Percentiles rank a stretch among this genome's conserved stretches.
Conservation (phyloP, 108 stramenopile species). For the Nitzschia sp. region DNA sequence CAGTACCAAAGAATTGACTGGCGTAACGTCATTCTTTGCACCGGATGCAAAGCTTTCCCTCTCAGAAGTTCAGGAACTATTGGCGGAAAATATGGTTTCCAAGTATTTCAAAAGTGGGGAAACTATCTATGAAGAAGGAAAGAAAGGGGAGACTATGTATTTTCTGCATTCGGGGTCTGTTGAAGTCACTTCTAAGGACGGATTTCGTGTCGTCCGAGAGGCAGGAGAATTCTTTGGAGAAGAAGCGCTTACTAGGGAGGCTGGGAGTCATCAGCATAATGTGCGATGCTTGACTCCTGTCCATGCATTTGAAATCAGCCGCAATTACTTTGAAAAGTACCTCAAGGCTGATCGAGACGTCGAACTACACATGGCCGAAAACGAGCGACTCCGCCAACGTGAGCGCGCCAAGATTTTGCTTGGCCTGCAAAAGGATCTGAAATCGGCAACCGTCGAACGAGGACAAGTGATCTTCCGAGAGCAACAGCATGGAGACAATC, state of each 20-base stretch:
- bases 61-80: constrained; percentile 47
- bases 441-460: constrained; percentile 9
- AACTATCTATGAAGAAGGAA: constrained; percentile 52
- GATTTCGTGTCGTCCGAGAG: constrained; percentile 37
- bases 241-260: constrained; percentile 43
- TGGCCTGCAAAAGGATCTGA: constrained; percentile 39
- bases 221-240: constrained; percentile 68
- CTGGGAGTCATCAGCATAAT: constrained; percentile 19
- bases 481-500: constrained; percentile 31
- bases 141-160: constrained; percentile 61
- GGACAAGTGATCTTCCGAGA: constrained; percentile 42
- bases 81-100: constrained; percentile 63
- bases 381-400: constrained; percentile 3
- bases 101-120: constrained; percentile 60
- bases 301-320: constrained; percentile 58
- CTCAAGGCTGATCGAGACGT: constrained; percentile 33
- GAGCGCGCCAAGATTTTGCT: constrained; percentile 36
- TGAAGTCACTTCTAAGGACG: constrained; percentile 51
- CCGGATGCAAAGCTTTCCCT: constrained; percentile 40
- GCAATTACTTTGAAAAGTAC: constrained; percentile 73
- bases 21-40: constrained; percentile 14
- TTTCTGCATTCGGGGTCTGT: constrained; percentile 64
- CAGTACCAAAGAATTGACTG: constrained; percentile 25
- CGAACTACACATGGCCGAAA: constrained; percentile 14
- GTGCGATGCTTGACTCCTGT: constrained; percentile 67